These are phyloP conservation scores for Metarhizium rileyi DNA, from an alignment of 2,329 filamentous ascomycete genomes.

Conservation along the genomic window DNA sequence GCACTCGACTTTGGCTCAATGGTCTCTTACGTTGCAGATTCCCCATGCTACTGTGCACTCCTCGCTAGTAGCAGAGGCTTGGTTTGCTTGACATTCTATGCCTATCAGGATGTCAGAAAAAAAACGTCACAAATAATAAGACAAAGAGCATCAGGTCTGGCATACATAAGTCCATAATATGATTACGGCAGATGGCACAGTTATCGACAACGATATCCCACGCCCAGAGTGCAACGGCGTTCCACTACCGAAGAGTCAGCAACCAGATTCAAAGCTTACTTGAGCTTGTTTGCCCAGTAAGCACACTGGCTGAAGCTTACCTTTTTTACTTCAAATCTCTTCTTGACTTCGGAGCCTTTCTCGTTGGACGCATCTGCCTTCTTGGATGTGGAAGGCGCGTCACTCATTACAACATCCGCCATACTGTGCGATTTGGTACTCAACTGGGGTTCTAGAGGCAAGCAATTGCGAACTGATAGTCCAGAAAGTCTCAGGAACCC, in stretches of 20 bases:
- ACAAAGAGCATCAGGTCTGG: slow-evolving; percentile 6
- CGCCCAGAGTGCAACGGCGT: slow-evolving; percentile 94
- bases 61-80: slow-evolving; percentile 92
- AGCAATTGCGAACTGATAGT: not conserved
- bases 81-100: slow-evolving; percentile 98
- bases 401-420: slow-evolving; percentile 96
- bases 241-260: slow-evolving; percentile 57
- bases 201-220: slow-evolving; percentile 99
- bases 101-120: slow-evolving; percentile 37
- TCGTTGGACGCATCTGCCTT: slow-evolving; percentile 38
- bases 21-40: slow-evolving; percentile 81
- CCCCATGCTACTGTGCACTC: slow-evolving; percentile 99
- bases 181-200: slow-evolving; percentile 97
- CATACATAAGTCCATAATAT: slow-evolving; percentile 98
- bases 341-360: slow-evolving; percentile 60
- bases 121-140: not conserved
- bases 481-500: not conserved
- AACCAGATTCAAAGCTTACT: not conserved
- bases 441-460: not conserved
- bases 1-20: not conserved
- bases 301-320: slow-evolving; percentile 35
- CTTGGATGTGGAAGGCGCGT: slow-evolving; percentile 58
- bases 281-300: not conserved
- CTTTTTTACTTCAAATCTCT: slow-evolving; percentile 99
- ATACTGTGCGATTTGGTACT: slow-evolving; percentile 36